Conservation (phyloP, 2,329 filamentous ascomycete species). For the Pyrenochaeta sp. region DNA sequence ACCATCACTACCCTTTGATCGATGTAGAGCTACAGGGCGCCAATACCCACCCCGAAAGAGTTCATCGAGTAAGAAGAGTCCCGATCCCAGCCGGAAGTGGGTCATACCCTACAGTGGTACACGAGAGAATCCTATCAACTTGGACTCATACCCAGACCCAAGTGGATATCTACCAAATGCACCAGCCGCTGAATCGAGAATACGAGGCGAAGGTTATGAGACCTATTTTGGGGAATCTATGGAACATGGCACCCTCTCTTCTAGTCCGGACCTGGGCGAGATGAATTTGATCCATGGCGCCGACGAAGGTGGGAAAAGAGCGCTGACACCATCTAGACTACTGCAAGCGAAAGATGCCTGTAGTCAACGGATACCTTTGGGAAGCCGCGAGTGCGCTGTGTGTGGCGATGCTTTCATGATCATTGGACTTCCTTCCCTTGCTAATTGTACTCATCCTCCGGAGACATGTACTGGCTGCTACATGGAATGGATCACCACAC, state of each 20-base stretch:
- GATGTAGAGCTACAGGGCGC: neutral
- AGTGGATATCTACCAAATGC: neutral
- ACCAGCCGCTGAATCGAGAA: neutral
- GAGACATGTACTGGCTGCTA: constrained; percentile 50
- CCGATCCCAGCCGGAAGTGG: neutral
- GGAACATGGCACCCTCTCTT: neutral
- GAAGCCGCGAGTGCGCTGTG: constrained; percentile 29
- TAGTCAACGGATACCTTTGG: neutral
- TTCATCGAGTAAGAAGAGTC: neutral
- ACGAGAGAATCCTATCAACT: constrained; percentile 13
- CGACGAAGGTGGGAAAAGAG: neutral
- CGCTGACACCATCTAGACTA: neutral
- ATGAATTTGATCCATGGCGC: neutral
- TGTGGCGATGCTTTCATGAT: constrained; percentile 25
- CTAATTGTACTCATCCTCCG: constrained; percentile 44
- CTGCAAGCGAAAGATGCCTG: constrained; percentile 1
- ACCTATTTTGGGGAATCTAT: constrained; percentile 7
- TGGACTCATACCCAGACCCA: constrained; percentile 12
- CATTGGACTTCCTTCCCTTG: constrained; percentile 30
- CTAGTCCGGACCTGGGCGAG: neutral
- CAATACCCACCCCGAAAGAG: neutral
- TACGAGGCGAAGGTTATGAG: neutral
- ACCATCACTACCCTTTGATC: neutral
- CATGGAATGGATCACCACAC: constrained; percentile 48
- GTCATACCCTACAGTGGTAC: constrained; percentile 7